Conservation (phyloP, 345 rosid genomes). For the Rhodamnia rubescens region DNA sequence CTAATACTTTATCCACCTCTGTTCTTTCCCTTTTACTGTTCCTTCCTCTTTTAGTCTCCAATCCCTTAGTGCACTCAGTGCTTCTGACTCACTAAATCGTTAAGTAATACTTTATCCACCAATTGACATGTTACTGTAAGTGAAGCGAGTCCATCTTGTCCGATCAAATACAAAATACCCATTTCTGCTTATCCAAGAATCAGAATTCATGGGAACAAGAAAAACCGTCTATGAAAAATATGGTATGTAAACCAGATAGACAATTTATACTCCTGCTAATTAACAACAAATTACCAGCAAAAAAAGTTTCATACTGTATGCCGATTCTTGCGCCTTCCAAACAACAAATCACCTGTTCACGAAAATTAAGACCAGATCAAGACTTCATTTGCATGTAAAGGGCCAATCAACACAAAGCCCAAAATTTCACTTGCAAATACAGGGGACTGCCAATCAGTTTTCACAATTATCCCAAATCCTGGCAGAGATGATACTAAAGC, state of each 20-base stretch:
- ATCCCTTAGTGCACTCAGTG: not conserved
- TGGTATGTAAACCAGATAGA: not conserved
- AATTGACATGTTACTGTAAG: not conserved
- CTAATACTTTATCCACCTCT: not conserved
- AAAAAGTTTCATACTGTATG: conserved; percentile 81
- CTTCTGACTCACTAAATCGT: not conserved
- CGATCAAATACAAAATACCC: not conserved
- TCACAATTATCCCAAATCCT: not conserved
- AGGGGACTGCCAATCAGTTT: not conserved
- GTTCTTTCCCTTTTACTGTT: not conserved
- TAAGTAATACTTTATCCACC: not conserved
- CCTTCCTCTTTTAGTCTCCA: not conserved
- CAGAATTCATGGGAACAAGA: not conserved
- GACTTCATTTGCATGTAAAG: not conserved
- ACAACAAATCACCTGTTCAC: conserved; percentile 69
- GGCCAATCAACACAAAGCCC: not conserved
- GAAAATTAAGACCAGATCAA: not conserved
- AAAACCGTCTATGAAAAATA: not conserved
- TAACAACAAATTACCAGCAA: conserved; percentile 52
- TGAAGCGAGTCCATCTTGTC: not conserved
- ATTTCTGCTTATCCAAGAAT: not conserved
- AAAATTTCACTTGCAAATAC: not conserved
- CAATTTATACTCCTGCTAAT: not conserved
- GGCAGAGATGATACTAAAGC: not conserved
- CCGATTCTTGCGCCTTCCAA: conserved; percentile 92